Base-by-base conservation (phyloP, 371 early-diverging fungal species). In the Syncephalastrum sp. region DNA sequence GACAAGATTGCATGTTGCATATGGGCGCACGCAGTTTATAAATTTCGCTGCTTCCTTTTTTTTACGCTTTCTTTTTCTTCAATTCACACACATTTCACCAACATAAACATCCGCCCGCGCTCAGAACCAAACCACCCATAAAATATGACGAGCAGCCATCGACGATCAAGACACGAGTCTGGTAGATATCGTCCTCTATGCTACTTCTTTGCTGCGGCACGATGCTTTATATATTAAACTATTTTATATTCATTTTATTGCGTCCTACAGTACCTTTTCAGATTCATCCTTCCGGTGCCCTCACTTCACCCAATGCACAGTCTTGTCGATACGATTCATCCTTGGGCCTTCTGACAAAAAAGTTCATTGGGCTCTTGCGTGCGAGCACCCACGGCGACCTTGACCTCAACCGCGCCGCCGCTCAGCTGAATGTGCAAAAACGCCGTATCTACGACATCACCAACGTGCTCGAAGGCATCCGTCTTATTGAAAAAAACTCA, bases 401-500 rank as follows among this genome's bases (percentile, higher is more conserved):
- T 43, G 92, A 91, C 65, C 69, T 91, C 47, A 91, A 88, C 56
- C 65, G 73, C 43, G 91, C 92, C 7, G 90, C 92, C 0, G 64
- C 65, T 17, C 75, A 81, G 43, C 82, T 93, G 23, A 75, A 82
- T 8, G 92, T 92, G 17, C 86, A 86, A 63, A 93, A 93, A 67
- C 80, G 93, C 63, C 77, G 93, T 42, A 89, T 93, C 42, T 93
- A 93, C 62, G 93, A 93, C 61, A 92, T 93, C 50, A 92, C 92
- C 51, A 91, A 92, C 63, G 91, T 92, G 13, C 71, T 93, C 43
- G 92, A 93, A 70, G 91, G 92, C 15, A 82, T 93, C 51, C 82
- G 82, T 6, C 72, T 88, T 42, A 82, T 92, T 59, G 86, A 88
- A 54, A 93, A 92, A 63, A 85, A 85, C 66, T 78, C 86, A 38